Base-by-base conservation (phyloP, 352 stramenopile genomes). In the Phytophthora quininea region DNA sequence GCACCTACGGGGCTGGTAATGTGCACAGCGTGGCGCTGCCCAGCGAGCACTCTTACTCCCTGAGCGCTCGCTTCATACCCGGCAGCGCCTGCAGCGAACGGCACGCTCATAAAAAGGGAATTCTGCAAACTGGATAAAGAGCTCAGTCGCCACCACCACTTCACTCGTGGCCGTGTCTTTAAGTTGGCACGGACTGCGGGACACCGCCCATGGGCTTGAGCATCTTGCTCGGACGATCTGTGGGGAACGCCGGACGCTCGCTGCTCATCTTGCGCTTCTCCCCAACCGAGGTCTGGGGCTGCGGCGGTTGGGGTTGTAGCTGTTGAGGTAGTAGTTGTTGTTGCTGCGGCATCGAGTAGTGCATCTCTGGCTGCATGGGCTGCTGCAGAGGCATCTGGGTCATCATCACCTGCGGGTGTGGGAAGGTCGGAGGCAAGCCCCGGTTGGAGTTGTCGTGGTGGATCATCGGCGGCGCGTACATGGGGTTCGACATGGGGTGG, bases 331-430 rank as follows among this genome's bases (percentile, higher is more conserved):
- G 62, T 59, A 62, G 58, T 29, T 64, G 64, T 12, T 57, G 46
- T 15, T 57, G 61, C 14, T 29, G n/a, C 54, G 64, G 62, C 67
- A 82, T 64, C 31, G 72, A 60, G 58, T 77, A 76, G 43, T 77
- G 69, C 56, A 83, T 69, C 38, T 76, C 61, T 61, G 67, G 48
- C 30, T 70, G 69, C 63, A 74, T 71, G 14, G 67, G 67, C 55
- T 71, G 72, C 52, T 76, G 66, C 29, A 33, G 52, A 65, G 71
- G 69, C 59, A 82, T 69, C 56, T 67, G 65, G 45, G 78, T 76
- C 75, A 89, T 89, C 70, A 84, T 89, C 37, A 76, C 62, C 51
- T 84, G 74, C 30, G 73, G 73, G 55, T 88, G 71, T 3, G 76
- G 79, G 62, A 90, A 89, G 32, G 75, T 75, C 31, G 77, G 75